These are phyloP conservation scores for Fusarium illudens DNA, from an alignment of 2,329 filamentous ascomycete genomes.

Conservation along the genomic window DNA sequence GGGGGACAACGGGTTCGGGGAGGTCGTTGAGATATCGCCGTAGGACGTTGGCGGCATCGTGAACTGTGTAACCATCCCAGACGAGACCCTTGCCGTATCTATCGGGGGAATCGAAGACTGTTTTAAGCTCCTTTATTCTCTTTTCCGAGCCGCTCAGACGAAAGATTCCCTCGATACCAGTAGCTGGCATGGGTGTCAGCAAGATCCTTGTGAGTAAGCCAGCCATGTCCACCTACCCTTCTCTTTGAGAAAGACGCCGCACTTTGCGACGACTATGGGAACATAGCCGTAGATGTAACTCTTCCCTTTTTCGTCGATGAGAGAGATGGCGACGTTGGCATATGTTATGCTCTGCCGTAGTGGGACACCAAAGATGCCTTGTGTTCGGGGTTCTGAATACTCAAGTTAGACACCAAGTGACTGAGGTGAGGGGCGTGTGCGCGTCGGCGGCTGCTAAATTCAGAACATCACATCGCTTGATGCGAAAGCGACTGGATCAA, in stretches of 20 bases:
- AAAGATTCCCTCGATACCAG: constrained; percentile 95
- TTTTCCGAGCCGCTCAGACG: constrained; percentile 95
- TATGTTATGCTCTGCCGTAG: constrained; percentile 95
- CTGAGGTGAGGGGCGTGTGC: constrained; percentile 3
- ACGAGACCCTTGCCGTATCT: constrained; percentile 96
- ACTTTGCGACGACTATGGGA: constrained; percentile 97
- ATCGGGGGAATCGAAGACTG: constrained; percentile 91
- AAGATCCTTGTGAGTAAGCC: background rate
- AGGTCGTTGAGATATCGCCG: constrained; percentile 95
- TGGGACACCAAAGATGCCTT: constrained; percentile 93
- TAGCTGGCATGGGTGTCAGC: constrained; percentile 67
- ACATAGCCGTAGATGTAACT: constrained; percentile 99
- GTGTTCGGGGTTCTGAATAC: constrained; percentile 57
- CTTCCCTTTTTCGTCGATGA: constrained; percentile 89
- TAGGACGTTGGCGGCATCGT: constrained; percentile 96
- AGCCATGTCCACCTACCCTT: constrained; percentile 72
- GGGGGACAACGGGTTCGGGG: constrained; percentile 93
- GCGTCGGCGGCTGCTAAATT: background rate
- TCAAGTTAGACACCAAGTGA: constrained; percentile 30
- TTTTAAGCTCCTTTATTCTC: constrained; percentile 95
- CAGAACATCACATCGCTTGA: background rate
- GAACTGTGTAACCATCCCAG: constrained; percentile 97
- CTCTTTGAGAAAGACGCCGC: constrained; percentile 96
- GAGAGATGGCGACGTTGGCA: constrained; percentile 96
- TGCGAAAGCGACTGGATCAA: constrained; percentile 1